A percentile compares a stretch with the other conserved stretches of the same genome.
Conservation (phyloP, 129 eudicot genomes). For the Flaveria sonorensis region DNA sequence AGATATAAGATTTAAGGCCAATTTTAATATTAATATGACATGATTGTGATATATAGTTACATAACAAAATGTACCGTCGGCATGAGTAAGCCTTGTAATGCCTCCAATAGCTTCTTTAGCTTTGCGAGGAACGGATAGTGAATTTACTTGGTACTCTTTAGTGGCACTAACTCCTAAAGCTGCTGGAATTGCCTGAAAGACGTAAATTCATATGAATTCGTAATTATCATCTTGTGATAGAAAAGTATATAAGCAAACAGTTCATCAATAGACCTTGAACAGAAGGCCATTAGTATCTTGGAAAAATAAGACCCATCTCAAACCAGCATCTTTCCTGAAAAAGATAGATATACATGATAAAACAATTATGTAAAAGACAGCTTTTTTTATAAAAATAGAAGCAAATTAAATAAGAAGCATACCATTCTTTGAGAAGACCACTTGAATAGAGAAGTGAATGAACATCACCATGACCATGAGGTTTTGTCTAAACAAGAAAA, state of each 20-base stretch:
- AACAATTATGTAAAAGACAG: not conserved
- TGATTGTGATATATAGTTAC: not conserved
- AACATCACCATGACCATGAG: conserved; percentile 98
- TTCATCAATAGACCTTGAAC: conserved; percentile 62
- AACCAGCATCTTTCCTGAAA: conserved; percentile 87
- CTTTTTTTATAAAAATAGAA: not conserved
- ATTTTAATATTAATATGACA: not conserved
- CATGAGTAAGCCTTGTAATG: conserved; percentile 89
- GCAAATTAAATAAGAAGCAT: conserved; percentile 17
- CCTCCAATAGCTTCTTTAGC: conserved; percentile 99
- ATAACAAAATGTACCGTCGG: conserved; percentile 64
- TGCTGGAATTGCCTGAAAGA: conserved; percentile 77
- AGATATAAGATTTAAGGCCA: not conserved
- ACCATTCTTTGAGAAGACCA: conserved; percentile 86
- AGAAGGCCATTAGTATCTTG: conserved; percentile 98
- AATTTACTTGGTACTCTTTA: conserved; percentile 88
- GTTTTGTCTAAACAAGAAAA: conserved; percentile 69
- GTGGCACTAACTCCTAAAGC: conserved; percentile 88
- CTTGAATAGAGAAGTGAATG: conserved; percentile 95
- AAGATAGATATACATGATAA: conserved; percentile 2
- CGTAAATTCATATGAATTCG: not conserved
- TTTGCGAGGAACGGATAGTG: conserved; percentile 93
- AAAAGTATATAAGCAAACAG: conserved; percentile 11
- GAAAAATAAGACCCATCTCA: conserved; percentile 85
- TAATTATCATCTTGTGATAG: conserved; percentile 6